Percentiles rank a stretch among this genome's conserved stretches.
These are phyloP conservation scores for Hansenula sp. DNA, from an alignment of 1,139 yeast genomes.

Conservation along the genomic window DNA sequence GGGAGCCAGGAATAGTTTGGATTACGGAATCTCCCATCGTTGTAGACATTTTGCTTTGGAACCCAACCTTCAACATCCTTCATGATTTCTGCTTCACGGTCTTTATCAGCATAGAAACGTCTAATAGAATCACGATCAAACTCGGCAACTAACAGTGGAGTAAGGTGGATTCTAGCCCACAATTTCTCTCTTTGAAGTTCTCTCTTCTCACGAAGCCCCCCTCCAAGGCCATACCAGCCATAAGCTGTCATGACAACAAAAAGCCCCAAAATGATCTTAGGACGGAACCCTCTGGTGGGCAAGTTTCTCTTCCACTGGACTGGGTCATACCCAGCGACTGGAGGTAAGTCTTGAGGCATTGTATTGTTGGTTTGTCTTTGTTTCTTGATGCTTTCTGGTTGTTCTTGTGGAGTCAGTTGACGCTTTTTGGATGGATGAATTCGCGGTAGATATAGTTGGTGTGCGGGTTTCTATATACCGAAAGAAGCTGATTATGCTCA, in stretches of 20 bases:
- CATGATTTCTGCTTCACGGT: constrained; percentile 66
- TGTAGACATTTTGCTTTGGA: constrained; percentile 42
- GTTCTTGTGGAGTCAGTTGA: constrained; percentile 1
- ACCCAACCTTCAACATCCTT: constrained; percentile 57
- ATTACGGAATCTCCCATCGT: constrained; percentile 30
- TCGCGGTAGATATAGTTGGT: background rate
- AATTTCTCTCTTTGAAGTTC: constrained; percentile 74
- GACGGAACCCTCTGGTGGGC: constrained; percentile 83
- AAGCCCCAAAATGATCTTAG: constrained; percentile 65
- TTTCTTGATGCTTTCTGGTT: too few species aligned
- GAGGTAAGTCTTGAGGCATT: constrained; percentile 73
- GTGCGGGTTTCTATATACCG: background rate
- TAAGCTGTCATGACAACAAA: constrained; percentile 60
- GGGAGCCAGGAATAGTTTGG: constrained; percentile 17
- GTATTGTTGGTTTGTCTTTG: background rate
- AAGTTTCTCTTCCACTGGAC: constrained; percentile 88
- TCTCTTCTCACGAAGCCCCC: constrained; percentile 72
- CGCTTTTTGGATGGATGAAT: background rate
- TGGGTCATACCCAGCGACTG: constrained; percentile 81
- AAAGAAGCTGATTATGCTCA: background rate
- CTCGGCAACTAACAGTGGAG: constrained; percentile 79
- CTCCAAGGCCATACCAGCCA: constrained; percentile 66
- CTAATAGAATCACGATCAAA: constrained; percentile 78
- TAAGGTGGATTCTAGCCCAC: constrained; percentile 73
- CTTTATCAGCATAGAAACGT: constrained; percentile 62